These are phyloP conservation scores for Lantana camara DNA, from an alignment of 257 asterid genomes.

Conservation along the genomic window DNA sequence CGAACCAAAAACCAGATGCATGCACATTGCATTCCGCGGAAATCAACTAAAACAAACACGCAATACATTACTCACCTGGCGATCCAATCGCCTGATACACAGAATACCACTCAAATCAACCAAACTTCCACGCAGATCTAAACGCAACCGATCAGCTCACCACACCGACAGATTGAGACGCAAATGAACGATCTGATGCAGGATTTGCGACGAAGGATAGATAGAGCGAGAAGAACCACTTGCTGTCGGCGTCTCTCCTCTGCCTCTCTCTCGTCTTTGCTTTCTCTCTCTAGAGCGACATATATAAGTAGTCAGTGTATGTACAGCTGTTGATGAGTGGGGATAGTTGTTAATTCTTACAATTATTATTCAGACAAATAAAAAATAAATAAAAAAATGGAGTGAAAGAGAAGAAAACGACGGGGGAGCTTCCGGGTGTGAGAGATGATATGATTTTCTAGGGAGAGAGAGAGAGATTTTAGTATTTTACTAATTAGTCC, in stretches of 20 bases:
- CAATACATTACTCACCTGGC: constrained; percentile 44
- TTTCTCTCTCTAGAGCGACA: constrained; percentile 21
- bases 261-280: no score
- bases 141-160: constrained; percentile 6
- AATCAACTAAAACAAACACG: background rate
- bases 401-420: constrained; percentile 61
- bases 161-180: constrained; percentile 18
- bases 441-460: constrained; percentile 21
- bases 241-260: constrained; percentile 26
- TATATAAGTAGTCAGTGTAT: constrained; percentile 7
- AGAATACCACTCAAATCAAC: constrained; percentile 5
- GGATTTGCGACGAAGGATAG: constrained; percentile 2
- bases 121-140: constrained; percentile 33
- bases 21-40: background rate
- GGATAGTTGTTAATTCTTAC: constrained; percentile 17
- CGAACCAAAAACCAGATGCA: background rate
- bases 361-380: background rate
- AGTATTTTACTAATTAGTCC: constrained; percentile 13
- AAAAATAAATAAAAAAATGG: constrained; percentile 22
- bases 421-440: constrained; percentile 41
- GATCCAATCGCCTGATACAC: constrained; percentile 29
- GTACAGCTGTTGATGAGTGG: constrained; percentile 47
- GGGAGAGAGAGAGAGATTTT: constrained; percentile 8
- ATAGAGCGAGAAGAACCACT: constrained; percentile 28
- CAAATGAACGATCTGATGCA: constrained; percentile 18